Conservation (phyloP, 148 eudicot species). For the Vaccinium corymbosum region DNA sequence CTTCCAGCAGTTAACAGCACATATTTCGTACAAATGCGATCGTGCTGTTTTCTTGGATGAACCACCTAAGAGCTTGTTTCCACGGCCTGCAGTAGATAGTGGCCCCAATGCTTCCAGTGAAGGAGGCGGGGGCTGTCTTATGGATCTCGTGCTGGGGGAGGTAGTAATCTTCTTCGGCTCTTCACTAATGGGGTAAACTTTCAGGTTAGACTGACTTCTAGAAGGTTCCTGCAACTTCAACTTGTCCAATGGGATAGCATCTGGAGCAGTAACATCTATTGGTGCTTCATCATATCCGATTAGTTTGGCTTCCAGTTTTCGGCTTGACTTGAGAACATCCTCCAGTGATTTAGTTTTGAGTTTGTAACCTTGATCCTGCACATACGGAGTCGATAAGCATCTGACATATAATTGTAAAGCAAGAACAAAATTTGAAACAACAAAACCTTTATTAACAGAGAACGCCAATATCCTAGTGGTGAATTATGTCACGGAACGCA, state of each 20-base stretch:
- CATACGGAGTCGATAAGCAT: constrained; percentile 17
- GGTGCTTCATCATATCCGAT: constrained; percentile 85
- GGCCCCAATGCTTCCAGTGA: constrained; percentile 12
- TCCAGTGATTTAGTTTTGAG: constrained; percentile 56
- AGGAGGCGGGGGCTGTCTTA: constrained; percentile 17
- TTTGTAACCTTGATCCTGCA: constrained; percentile 75
- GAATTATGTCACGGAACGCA: background rate
- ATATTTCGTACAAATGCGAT: constrained; percentile 61
- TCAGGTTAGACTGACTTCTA: constrained; percentile 17
- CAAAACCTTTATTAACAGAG: background rate
- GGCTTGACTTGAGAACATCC: constrained; percentile 52
- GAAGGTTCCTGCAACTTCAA: constrained; percentile 36
- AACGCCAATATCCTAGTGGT: background rate
- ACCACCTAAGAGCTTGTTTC: constrained; percentile 31
- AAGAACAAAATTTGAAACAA: background rate
- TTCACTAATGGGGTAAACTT: constrained; percentile 20
- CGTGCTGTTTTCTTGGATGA: constrained; percentile 36
- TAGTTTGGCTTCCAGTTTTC: constrained; percentile 54
- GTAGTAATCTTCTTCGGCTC: constrained; percentile 6
- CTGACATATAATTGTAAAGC: background rate
- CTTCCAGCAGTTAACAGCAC: constrained; percentile 73
- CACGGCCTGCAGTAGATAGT: constrained; percentile 19
- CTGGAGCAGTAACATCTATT: constrained; percentile 31
- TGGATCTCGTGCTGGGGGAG: constrained; percentile 14
- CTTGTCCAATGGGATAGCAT: constrained; percentile 22